Percentiles rank a stretch among this genome's conserved stretches.
phyloP scores from a whole-genome alignment of 83 land plant species.

The Thuja plicata region DNA sequence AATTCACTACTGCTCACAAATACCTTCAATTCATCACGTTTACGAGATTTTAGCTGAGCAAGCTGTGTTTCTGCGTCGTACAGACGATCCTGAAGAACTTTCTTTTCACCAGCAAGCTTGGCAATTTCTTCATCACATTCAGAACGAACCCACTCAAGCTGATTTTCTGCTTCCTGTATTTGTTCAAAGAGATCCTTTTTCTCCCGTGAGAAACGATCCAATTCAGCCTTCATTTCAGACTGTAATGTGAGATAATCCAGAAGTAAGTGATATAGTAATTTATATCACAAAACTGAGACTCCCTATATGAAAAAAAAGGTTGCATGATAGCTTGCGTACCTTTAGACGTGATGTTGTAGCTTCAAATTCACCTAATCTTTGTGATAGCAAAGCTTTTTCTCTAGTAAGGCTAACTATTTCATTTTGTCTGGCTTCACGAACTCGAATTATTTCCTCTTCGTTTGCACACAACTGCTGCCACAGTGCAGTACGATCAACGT shows the following conservation, averaged over 20 bases:
- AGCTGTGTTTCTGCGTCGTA: slow-evolving; percentile 90
- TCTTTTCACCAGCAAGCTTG: slow-evolving; percentile 75
- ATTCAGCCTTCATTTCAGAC: slow-evolving; percentile 79
- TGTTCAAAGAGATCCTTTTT: slow-evolving; percentile 81
- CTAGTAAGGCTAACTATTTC: slow-evolving; percentile 52
- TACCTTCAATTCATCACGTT: slow-evolving; percentile 98
- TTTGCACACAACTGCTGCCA: slow-evolving; percentile 83
- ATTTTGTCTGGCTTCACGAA: slow-evolving; percentile 64
- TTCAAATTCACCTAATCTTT: slow-evolving; percentile 74
- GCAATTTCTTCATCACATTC: slow-evolving; percentile 85
- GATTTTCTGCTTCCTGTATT: slow-evolving; percentile 79
- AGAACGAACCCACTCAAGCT: slow-evolving; percentile 91
- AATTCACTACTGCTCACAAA: background rate
- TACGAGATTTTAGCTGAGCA: slow-evolving; percentile 84
- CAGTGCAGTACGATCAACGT: slow-evolving; percentile 80
- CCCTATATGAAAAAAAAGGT: background rate
- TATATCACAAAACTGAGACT: slow-evolving; percentile 8
- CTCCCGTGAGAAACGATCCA: slow-evolving; percentile 77
- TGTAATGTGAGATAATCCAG: slow-evolving; percentile 23
- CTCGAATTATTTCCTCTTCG: slow-evolving; percentile 72
- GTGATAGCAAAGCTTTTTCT: slow-evolving; percentile 67
- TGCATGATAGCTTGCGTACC: slow-evolving; percentile 42
- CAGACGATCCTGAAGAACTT: slow-evolving; percentile 76
- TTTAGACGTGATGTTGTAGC: slow-evolving; percentile 60
- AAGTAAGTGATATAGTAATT: background rate